These are phyloP conservation scores for Ulmus americana DNA, from an alignment of 331 rosid species.

Conservation along the genomic window DNA sequence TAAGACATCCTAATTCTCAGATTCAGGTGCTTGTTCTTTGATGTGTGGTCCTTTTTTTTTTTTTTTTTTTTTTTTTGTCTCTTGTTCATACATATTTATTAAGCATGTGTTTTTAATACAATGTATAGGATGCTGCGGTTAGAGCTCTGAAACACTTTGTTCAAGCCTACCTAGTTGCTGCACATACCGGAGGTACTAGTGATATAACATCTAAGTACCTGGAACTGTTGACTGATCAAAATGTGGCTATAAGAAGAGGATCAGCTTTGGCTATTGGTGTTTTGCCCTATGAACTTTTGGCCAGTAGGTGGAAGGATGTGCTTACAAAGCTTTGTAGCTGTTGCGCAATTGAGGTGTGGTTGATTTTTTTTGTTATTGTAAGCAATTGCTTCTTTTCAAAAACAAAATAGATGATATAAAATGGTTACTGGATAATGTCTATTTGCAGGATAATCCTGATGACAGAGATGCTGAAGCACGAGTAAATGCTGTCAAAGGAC, in stretches of 20 bases:
- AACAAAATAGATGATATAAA: constrained; percentile 14
- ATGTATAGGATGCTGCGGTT: constrained; percentile 67
- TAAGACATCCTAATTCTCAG: constrained; percentile 94
- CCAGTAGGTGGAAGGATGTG: constrained; percentile 73
- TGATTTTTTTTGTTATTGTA: constrained; percentile 17
- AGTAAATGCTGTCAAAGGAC: constrained; percentile 85
- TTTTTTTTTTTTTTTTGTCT: constrained; percentile 2
- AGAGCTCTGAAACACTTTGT: constrained; percentile 69
- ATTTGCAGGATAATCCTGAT: constrained; percentile 70
- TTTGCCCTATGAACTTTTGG: constrained; percentile 61
- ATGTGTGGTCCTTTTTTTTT: background rate
- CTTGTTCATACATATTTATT: constrained; percentile 22
- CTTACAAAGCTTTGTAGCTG: constrained; percentile 64
- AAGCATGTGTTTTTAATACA: constrained; percentile 19
- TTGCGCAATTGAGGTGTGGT: constrained; percentile 68
- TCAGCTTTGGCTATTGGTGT: constrained; percentile 79
- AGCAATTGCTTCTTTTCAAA: constrained; percentile 13
- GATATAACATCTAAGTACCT: constrained; percentile 61
- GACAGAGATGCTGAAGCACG: constrained; percentile 93
- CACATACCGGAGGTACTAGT: constrained; percentile 37
- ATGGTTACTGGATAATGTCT: constrained; percentile 3
- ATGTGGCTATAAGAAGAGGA: constrained; percentile 91
- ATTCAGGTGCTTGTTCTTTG: constrained; percentile 63
- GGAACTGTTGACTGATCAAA: constrained; percentile 68
- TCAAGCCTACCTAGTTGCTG: constrained; percentile 47